Evolutionary conservation across 306 rosid species (phyloP).

Genomic region (Calophaca sinica): DNA sequence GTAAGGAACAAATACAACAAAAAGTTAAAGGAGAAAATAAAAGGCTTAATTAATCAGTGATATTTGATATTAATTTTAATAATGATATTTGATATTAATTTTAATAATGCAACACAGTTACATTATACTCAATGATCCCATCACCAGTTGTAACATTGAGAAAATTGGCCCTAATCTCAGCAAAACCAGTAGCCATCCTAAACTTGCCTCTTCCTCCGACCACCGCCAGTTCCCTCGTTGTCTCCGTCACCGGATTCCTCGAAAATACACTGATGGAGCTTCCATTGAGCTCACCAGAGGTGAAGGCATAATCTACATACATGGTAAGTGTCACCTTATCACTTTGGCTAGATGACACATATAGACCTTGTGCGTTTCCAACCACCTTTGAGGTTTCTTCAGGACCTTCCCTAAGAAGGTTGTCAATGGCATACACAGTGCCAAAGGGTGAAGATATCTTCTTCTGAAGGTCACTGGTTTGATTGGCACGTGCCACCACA

Average conservation of each 20-base stretch:
- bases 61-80: conserved; percentile 15
- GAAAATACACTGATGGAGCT: conserved; percentile 47
- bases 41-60: neutral
- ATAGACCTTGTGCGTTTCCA: conserved; percentile 57
- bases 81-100: conserved; percentile 41
- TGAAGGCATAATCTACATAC: conserved; percentile 52
- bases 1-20: too few relatives aligned
- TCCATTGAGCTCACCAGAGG: conserved; percentile 41
- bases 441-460: conserved; percentile 38
- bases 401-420: conserved; percentile 48
- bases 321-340: conserved; percentile 27
- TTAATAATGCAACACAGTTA: conserved; percentile 51
- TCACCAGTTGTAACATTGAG: conserved; percentile 43
- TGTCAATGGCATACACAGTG: conserved; percentile 43
- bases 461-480: neutral
- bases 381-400: conserved; percentile 39
- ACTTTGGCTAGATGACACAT: conserved; percentile 40
- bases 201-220: conserved; percentile 64
- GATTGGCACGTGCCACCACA: conserved; percentile 41
- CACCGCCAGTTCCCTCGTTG: conserved; percentile 50
- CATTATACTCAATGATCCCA: conserved; percentile 52
- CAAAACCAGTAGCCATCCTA: conserved; percentile 52
- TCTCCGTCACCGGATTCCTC: conserved; percentile 43
- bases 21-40: too few relatives aligned
- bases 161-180: conserved; percentile 24